A percentile compares a stretch with the other conserved stretches of the same genome.
phyloP scores from a whole-genome alignment of 2,329 filamentous ascomycete genomes.

The Trichophyton simii region DNA sequence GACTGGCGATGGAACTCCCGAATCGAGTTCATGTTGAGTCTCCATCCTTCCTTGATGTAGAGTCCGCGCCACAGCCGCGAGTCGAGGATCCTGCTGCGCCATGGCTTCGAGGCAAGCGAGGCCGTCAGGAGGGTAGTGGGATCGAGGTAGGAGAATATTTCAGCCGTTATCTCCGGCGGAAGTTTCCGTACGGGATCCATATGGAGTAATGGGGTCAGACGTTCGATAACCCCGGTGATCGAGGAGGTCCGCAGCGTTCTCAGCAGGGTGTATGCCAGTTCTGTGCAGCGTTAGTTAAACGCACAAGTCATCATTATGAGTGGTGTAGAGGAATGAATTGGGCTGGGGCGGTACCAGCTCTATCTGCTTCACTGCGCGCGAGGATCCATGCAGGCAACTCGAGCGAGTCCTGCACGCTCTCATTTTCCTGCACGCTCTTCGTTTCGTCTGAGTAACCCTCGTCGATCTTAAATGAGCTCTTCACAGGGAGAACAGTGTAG shows the following conservation, averaged over 20 bases:
- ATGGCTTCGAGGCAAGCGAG: slow-evolving; percentile 64
- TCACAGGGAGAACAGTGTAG: not conserved
- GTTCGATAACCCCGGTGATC: slow-evolving; percentile 67
- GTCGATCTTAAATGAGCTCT: slow-evolving; percentile 49
- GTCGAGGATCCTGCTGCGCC: slow-evolving; percentile 72
- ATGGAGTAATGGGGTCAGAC: slow-evolving; percentile 70
- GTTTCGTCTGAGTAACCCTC: slow-evolving; percentile 79
- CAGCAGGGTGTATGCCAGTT: slow-evolving; percentile 67
- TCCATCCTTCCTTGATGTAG: slow-evolving; percentile 80
- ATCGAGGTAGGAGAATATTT: slow-evolving; percentile 77
- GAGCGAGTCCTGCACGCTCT: slow-evolving; percentile 28
- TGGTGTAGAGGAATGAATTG: too few relatives aligned
- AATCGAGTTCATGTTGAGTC: slow-evolving; percentile 54
- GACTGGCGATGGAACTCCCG: slow-evolving; percentile 49
- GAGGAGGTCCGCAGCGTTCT: slow-evolving; percentile 66
- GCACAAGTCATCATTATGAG: not conserved
- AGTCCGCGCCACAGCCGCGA: slow-evolving; percentile 73
- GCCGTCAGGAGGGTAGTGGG: slow-evolving; percentile 67
- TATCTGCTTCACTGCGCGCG: slow-evolving; percentile 41
- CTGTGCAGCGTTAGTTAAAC: slow-evolving; percentile 35
- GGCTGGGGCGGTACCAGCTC: slow-evolving; percentile 36
- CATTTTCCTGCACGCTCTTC: slow-evolving; percentile 35
- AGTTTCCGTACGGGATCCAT: slow-evolving; percentile 82
- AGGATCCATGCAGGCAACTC: slow-evolving; percentile 44
- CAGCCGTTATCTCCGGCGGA: slow-evolving; percentile 79